phyloP scores from a whole-genome alignment of 2,329 filamentous ascomycete genomes.

The Fusarium gaditjirri region DNA sequence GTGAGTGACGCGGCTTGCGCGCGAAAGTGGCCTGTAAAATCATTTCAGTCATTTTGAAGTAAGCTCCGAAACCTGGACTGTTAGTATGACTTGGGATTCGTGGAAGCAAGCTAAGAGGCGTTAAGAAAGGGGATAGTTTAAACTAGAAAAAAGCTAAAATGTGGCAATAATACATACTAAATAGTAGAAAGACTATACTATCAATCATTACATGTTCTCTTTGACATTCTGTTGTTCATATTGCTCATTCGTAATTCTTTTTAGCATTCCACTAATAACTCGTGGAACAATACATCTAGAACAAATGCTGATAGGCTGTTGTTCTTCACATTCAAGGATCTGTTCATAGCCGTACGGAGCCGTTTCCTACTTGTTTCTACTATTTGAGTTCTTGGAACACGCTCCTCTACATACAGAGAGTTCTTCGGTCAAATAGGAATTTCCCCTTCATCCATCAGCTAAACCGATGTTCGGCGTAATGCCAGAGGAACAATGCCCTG shows the following conservation, averaged over 20 bases:
- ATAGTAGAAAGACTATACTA: accelerated
- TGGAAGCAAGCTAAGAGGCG: neutral
- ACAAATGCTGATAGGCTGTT: accelerated
- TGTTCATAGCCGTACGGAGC: accelerated
- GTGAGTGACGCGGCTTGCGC: neutral
- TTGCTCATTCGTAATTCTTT: too few relatives aligned
- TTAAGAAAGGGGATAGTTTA: neutral
- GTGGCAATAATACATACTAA: neutral
- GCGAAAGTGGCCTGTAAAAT: neutral
- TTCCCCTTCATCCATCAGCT: accelerated
- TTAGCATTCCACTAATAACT: neutral
- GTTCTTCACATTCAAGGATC: accelerated
- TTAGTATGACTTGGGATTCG: accelerated
- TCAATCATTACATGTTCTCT: accelerated
- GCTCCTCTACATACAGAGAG: accelerated
- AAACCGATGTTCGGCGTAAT: accelerated
- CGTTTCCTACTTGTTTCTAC: accelerated
- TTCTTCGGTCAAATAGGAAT: accelerated
- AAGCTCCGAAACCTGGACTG: accelerated
- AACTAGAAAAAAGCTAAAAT: accelerated
- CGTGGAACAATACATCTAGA: neutral
- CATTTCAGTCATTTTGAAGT: neutral
- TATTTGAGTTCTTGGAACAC: neutral
- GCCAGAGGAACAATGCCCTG: accelerated
- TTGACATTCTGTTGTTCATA: neutral